These are phyloP conservation scores for Dothideomycetes sp. DNA, from an alignment of 2,329 filamentous ascomycete genomes.

Conservation along the genomic window DNA sequence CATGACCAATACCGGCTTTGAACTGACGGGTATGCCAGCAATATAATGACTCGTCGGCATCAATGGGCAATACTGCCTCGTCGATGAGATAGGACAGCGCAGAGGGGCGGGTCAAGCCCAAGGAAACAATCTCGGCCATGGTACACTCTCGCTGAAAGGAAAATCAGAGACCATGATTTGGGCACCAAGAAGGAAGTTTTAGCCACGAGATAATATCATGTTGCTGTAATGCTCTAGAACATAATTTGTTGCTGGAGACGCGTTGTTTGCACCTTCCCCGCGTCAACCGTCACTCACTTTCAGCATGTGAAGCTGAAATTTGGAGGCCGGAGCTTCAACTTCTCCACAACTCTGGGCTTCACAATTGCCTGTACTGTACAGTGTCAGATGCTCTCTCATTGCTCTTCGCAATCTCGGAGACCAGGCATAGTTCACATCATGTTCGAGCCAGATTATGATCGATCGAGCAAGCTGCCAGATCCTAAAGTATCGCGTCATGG, in stretches of 20 bases:
- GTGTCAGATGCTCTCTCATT: too few species aligned
- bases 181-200: too few species aligned
- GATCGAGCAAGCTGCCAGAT: slow-evolving; percentile 6
- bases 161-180: too few species aligned
- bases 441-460: background rate
- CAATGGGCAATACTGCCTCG: slow-evolving; percentile 62
- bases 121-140: slow-evolving; percentile 86
- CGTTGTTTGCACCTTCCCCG: background rate
- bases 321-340: background rate
- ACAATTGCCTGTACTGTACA: background rate
- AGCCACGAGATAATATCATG: too few species aligned
- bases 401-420: background rate
- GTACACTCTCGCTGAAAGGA: background rate
- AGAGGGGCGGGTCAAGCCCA: slow-evolving; percentile 81
- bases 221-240: too few species aligned
- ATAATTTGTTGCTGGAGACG: too few species aligned
- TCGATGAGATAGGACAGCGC: slow-evolving; percentile 73
- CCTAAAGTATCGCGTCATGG: slow-evolving; percentile 8
- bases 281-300: background rate
- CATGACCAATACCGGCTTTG: slow-evolving; percentile 47
- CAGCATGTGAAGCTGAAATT: slow-evolving; percentile 4
- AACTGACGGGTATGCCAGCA: slow-evolving; percentile 42
- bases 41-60: slow-evolving; percentile 58
- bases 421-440: background rate
- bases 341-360: background rate